Evolutionary conservation across 352 stramenopile genomes (phyloP).

Genomic region (Globisporangium iwayamae): DNA sequence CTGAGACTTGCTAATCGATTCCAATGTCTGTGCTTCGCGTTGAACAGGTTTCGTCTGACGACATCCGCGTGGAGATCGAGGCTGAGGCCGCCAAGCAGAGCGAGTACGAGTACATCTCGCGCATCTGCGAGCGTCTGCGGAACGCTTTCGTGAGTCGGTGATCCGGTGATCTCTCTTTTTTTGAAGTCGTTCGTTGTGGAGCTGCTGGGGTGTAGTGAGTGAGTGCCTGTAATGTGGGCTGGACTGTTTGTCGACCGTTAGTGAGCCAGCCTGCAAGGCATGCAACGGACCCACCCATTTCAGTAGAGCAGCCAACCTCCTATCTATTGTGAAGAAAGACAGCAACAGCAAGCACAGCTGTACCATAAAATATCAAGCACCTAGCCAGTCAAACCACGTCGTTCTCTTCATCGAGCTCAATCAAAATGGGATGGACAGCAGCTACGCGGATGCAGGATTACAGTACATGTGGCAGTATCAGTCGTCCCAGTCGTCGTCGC

Average conservation of each 20-base stretch:
- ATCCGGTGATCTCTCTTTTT: neutral
- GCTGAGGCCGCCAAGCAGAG: conserved; percentile 29
- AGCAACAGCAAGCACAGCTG: conserved; percentile 19
- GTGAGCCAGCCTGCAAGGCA: neutral
- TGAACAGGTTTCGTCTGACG: conserved; percentile 47
- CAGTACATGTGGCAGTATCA: conserved; percentile 22
- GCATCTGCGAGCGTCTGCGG: conserved; percentile 46
- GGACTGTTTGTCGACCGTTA: conserved; percentile 5
- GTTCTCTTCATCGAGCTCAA: conserved; percentile 1
- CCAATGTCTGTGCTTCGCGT: conserved; percentile 3
- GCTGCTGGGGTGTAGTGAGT: neutral
- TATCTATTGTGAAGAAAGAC: conserved; percentile 32
- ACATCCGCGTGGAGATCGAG: conserved; percentile 42
- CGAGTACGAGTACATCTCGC: conserved; percentile 49
- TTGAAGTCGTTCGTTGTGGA: conserved; percentile 14
- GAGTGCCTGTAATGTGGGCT: neutral
- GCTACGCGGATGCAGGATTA: neutral
- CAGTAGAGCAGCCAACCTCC: conserved; percentile 16
- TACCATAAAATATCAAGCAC: conserved; percentile 47
- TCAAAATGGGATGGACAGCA: neutral
- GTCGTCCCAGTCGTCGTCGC: conserved; percentile 83
- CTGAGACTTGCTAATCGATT: neutral
- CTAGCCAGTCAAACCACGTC: conserved; percentile 3
- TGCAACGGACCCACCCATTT: neutral
- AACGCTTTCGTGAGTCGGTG: conserved; percentile 38